A percentile compares a stretch with the other conserved stretches of the same genome.
Evolutionary conservation across 495 filamentous ascomycete genomes (phyloP).

Genomic region (Hyphodiscus hymeniophilus): DNA sequence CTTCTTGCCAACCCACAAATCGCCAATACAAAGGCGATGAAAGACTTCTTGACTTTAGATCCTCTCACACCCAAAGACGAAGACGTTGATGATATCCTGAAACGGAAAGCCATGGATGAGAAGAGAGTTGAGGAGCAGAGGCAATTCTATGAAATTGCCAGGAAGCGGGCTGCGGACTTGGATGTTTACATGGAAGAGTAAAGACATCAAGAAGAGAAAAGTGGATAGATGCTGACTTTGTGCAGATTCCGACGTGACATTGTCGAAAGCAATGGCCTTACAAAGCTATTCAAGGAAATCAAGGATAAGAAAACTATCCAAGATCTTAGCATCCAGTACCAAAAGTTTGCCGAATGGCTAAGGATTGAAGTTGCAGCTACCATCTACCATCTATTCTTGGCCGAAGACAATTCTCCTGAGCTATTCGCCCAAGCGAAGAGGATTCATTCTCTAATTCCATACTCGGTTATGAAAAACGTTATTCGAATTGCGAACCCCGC

Average conservation of each 20-base stretch:
- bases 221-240: not conserved
- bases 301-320: slow-evolving; percentile 74
- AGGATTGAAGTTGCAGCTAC: slow-evolving; percentile 96
- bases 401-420: slow-evolving; percentile 95
- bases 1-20: slow-evolving; percentile 78
- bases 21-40: slow-evolving; percentile 69
- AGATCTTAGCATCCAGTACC: slow-evolving; percentile 87
- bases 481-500: slow-evolving; percentile 95
- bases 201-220: slow-evolving; percentile 25
- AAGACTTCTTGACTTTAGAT: slow-evolving; percentile 66
- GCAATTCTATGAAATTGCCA: slow-evolving; percentile 89
- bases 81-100: slow-evolving; percentile 69
- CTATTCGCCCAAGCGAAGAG: slow-evolving; percentile 87
- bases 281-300: slow-evolving; percentile 89
- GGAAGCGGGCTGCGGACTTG: slow-evolving; percentile 80
- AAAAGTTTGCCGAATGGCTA: slow-evolving; percentile 97
- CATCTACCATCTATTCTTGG: slow-evolving; percentile 93
- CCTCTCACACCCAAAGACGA: slow-evolving; percentile 70
- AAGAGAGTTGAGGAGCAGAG: slow-evolving; percentile 85
- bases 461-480: slow-evolving; percentile 88
- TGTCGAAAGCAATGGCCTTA: slow-evolving; percentile 66
- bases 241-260: slow-evolving; percentile 48
- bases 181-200: slow-evolving; percentile 98
- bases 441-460: slow-evolving; percentile 90
- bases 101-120: slow-evolving; percentile 76